Percentiles rank a stretch among this genome's conserved stretches.
Evolutionary conservation across 306 rosid species (phyloP).

Genomic region (Ziziphus jujuba): DNA sequence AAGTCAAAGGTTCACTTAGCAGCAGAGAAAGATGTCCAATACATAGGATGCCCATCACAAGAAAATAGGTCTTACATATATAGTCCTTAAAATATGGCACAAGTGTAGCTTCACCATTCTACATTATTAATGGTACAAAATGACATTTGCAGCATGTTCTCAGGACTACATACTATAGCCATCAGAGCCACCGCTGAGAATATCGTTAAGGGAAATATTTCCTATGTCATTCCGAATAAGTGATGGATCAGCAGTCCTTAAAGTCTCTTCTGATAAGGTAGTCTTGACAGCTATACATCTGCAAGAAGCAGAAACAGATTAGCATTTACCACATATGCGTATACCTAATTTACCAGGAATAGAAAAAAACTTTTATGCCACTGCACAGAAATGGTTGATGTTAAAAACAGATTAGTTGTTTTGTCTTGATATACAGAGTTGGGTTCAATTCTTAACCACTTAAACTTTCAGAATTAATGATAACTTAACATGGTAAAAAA

Average conservation of each 20-base stretch:
- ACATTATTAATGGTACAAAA: constrained; percentile 51
- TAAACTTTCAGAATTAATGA: too few species aligned
- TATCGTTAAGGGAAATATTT: constrained; percentile 77
- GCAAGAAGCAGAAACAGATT: constrained; percentile 32
- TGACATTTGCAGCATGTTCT: constrained; percentile 55
- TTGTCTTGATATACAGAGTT: too few species aligned
- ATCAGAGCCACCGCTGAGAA: constrained; percentile 80
- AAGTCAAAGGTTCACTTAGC: constrained; percentile 32
- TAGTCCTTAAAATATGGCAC: constrained; percentile 36
- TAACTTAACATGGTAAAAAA: too few species aligned
- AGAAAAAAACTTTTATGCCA: background rate
- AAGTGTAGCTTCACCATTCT: constrained; percentile 45
- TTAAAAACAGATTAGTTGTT: background rate
- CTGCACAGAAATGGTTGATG: background rate
- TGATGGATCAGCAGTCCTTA: constrained; percentile 65
- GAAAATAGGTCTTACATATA: constrained; percentile 24
- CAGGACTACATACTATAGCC: constrained; percentile 87
- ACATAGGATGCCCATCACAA: constrained; percentile 36
- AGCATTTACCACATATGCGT: constrained; percentile 12
- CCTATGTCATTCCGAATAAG: constrained; percentile 85
- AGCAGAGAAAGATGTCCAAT: constrained; percentile 26
- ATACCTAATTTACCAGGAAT: background rate
- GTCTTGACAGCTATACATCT: constrained; percentile 95
- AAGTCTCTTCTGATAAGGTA: constrained; percentile 70
- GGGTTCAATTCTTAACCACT: too few species aligned